Evolutionary conservation across 2,329 filamentous ascomycete species (phyloP).

Genomic region (Dothidotthia symphoricarpi): DNA sequence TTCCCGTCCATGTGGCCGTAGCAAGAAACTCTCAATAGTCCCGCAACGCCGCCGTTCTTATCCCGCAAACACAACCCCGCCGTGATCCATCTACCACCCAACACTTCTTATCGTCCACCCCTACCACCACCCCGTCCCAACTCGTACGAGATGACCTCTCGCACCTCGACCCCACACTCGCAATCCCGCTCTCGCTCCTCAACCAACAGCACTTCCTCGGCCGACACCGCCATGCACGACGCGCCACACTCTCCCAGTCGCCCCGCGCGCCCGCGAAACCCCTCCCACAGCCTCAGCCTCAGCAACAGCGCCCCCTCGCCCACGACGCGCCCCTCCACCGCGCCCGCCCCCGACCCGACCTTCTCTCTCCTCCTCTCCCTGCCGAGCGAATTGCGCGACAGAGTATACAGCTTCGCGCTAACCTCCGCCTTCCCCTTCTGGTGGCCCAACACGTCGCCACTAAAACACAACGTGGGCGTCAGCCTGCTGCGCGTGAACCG

Average conservation of each 20-base stretch:
- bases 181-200: slow-evolving; percentile 27
- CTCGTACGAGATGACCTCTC: slow-evolving; percentile 25
- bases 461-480: slow-evolving; percentile 23
- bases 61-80: too few relatives aligned
- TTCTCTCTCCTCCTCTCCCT: slow-evolving; percentile 39
- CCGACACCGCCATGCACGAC: slow-evolving; percentile 38
- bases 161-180: slow-evolving; percentile 28
- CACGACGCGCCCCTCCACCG: slow-evolving; percentile 4
- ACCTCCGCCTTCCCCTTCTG: slow-evolving; percentile 34
- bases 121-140: too few relatives aligned
- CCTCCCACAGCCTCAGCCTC: slow-evolving; percentile 16
- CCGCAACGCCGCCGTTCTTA: too few relatives aligned
- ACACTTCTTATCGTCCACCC: too few relatives aligned
- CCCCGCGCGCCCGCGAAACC: slow-evolving; percentile 29
- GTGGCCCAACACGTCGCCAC: slow-evolving; percentile 28
- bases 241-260: slow-evolving; percentile 20
- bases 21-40: too few relatives aligned
- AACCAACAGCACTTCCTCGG: slow-evolving; percentile 28
- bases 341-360: slow-evolving; percentile 16
- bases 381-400: slow-evolving; percentile 39
- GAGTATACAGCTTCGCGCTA: slow-evolving; percentile 36
- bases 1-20: too few relatives aligned
- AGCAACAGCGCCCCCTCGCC: slow-evolving; percentile 5
- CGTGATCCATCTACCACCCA: too few relatives aligned
- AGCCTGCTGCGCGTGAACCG: slow-evolving; percentile 29